Evolutionary conservation across 805 yeast species (phyloP), one percentile per base, ranked within the genome.

Genomic region (Candida tibetensis): DNA sequence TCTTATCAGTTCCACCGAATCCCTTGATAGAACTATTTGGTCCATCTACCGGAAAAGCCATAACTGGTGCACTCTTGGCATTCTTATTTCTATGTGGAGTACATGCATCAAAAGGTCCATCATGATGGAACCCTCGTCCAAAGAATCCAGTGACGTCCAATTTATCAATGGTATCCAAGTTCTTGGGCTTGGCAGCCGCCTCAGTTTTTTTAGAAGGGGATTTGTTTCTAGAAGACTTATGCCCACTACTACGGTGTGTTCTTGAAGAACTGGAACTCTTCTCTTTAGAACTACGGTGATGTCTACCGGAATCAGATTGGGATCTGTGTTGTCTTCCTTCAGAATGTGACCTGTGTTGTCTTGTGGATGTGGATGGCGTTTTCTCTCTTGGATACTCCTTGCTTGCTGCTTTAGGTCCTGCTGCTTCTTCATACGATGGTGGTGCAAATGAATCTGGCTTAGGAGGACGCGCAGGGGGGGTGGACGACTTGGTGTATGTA

Each of bases 51-150:
- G 97, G 96, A 73, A 91, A 93, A 0, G 99, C 99, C 67, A 79
- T 70, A 12, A 93, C 96, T 4, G 99, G 99, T 0, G 97, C 95
- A 32, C 79, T 81, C 55, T 72, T 69, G 47, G 64, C 66, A 41
- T 77, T 72, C 64, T 84, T 85, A 64, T 93, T 93, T 60, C 98
- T 81, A 61, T 87, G 96, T 5, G 99, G 98, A 2, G 95, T 85
- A 62, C 98, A 91, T 1, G 99, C 99, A 60, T 93, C 99, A 59
- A 93, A 93, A 12, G 99, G 99, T 9, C 99, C 99, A 65, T 93
- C 99, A 62, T 93, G 98, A 62, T 93, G 99, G 74, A 93, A 93
- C 2, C 95, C 87, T 34, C 86, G 82, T 17, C 96, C 97, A 58
- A 86, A 90, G 45, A 90, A 74, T 1, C 96, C 97, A 9, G 97